These are phyloP conservation scores for Yamadazyma phyllophila DNA, from an alignment of 805 yeast species.

Conservation along the genomic window DNA sequence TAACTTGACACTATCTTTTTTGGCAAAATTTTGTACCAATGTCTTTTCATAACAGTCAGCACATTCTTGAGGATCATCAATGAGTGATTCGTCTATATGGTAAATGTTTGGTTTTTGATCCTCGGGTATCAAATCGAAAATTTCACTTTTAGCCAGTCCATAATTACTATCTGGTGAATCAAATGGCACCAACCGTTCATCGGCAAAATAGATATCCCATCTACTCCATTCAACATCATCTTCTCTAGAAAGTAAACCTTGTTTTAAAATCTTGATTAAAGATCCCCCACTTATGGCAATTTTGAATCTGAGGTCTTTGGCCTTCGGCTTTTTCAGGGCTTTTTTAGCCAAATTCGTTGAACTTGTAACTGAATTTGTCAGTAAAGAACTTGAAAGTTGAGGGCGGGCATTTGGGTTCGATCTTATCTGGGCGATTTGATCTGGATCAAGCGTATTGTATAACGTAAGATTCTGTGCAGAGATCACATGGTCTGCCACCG, in stretches of 20 bases:
- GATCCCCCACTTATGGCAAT: conserved; percentile 95
- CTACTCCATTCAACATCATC: conserved; percentile 79
- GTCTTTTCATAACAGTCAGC: conserved; percentile 91
- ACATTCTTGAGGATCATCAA: conserved; percentile 83
- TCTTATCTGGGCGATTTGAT: conserved; percentile 31
- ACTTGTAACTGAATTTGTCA: conserved; percentile 10
- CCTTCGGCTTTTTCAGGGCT: conserved; percentile 43
- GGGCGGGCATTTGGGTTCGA: conserved; percentile 20
- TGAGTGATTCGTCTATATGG: conserved; percentile 76
- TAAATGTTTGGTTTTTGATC: conserved; percentile 65
- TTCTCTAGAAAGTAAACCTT: conserved; percentile 69
- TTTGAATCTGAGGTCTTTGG: conserved; percentile 71
- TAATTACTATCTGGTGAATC: conserved; percentile 80
- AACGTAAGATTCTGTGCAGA: conserved; percentile 80
- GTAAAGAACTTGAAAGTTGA: conserved; percentile 9
- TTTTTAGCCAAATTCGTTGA: conserved; percentile 7
- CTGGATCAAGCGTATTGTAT: conserved; percentile 39
- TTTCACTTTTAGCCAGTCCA: conserved; percentile 81
- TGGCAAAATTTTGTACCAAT: conserved; percentile 86
- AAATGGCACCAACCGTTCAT: conserved; percentile 91
- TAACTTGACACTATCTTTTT: conserved; percentile 90
- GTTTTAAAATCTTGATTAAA: conserved; percentile 76
- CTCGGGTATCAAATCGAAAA: conserved; percentile 66
- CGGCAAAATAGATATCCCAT: conserved; percentile 97
- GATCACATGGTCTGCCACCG: conserved; percentile 92